These are phyloP conservation scores for Phanerochaete carnosa DNA, from an alignment of 768 basidiomycete genomes.

Conservation along the genomic window DNA sequence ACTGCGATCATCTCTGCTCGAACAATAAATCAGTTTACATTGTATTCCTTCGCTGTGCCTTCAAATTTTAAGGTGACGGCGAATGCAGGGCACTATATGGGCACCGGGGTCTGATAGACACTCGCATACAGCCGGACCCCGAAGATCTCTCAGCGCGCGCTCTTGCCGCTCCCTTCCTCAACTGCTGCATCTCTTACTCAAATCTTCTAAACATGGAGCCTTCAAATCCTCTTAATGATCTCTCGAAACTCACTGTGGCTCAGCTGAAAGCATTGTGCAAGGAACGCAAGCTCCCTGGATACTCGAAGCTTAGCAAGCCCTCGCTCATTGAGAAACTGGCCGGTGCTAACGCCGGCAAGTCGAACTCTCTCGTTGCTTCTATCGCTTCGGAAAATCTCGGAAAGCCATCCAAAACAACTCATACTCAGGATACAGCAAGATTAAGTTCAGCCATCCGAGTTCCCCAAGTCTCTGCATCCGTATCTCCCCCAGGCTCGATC, in stretches of 20 bases:
- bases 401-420: too few species aligned
- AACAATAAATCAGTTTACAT: too few species aligned
- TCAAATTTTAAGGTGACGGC: too few species aligned
- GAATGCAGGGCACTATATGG: too few species aligned
- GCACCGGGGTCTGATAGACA: not conserved
- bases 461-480: too few species aligned
- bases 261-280: slow-evolving; percentile 70
- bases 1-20: too few species aligned
- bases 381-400: too few species aligned
- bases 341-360: not conserved
- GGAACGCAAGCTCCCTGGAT: slow-evolving; percentile 55
- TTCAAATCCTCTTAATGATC: not conserved
- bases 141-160: not conserved
- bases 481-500: too few species aligned
- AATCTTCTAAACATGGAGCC: not conserved
- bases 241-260: slow-evolving; percentile 40
- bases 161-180: not conserved
- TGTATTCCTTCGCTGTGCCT: too few species aligned
- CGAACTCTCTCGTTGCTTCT: too few species aligned
- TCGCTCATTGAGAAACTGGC: slow-evolving; percentile 50
- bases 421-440: too few species aligned
- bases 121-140: not conserved
- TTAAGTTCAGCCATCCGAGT: too few species aligned
- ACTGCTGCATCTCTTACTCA: not conserved
- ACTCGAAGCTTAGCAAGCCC: slow-evolving; percentile 64